Evolutionary conservation across 768 basidiomycete genomes (phyloP).

Genomic region (Lyophyllum semitale): DNA sequence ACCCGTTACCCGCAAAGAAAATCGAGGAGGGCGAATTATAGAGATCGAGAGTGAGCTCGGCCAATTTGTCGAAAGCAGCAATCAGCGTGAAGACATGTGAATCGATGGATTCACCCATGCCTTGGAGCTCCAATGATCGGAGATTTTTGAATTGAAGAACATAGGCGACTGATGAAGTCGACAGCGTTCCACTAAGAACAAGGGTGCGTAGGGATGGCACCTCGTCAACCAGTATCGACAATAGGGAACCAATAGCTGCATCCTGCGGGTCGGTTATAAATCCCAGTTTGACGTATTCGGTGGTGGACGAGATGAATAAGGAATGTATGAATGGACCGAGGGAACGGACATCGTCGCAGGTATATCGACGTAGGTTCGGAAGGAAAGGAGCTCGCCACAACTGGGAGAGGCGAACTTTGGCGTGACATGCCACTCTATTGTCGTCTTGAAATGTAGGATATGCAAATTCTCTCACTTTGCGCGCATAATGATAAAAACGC

Average conservation of each 20-base stretch:
- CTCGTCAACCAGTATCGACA: conserved; percentile 3
- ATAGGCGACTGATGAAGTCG: not conserved
- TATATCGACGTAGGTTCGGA: not conserved
- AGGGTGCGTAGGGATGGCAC: conserved; percentile 1
- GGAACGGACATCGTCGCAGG: not conserved
- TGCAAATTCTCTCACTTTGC: conserved; percentile 1
- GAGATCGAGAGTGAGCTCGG: conserved; percentile 3
- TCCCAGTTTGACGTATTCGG: not conserved
- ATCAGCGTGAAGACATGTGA: not conserved
- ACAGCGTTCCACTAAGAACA: not conserved
- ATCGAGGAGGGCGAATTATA: not conserved
- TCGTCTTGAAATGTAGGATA: not conserved
- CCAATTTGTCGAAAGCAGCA: not conserved
- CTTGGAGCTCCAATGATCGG: not conserved
- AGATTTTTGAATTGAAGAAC: conserved; percentile 1
- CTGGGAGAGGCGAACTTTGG: conserved; percentile 5
- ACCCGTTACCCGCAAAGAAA: not conserved
- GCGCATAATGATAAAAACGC: conserved; percentile 1
- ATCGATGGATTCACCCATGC: conserved; percentile 2
- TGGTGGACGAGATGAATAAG: conserved; percentile 2
- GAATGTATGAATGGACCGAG: conserved; percentile 4
- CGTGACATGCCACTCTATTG: not conserved
- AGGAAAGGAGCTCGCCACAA: not conserved
- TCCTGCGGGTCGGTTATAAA: conserved; percentile 1
- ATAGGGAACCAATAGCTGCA: conserved; percentile 6